phyloP scores from a whole-genome alignment of 73 alveolate genomes.

The Paramecium primaurelia region DNA sequence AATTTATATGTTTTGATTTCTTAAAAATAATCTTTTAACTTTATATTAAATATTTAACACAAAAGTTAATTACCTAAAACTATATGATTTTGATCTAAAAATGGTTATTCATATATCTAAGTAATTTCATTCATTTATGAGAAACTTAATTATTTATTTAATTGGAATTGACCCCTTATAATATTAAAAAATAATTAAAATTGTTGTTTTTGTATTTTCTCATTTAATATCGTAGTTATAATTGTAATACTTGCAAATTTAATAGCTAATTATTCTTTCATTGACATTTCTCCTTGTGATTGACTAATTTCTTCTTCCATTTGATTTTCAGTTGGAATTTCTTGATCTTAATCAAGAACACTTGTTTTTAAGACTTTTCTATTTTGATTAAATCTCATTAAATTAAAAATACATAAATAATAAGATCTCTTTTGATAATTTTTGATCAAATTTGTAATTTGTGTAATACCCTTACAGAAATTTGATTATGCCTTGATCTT shows the following conservation, averaged over 20 bases:
- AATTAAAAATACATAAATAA: not conserved
- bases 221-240: not conserved
- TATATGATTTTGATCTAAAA: not conserved
- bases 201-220: not conserved
- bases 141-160: not conserved
- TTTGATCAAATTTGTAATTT: not conserved
- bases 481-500: not conserved
- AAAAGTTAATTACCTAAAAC: not conserved
- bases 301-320: not conserved
- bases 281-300: not conserved
- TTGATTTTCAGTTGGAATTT: not conserved
- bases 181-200: not conserved
- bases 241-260: not conserved
- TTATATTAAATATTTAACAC: not conserved
- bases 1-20: not conserved
- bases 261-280: not conserved
- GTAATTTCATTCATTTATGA: not conserved
- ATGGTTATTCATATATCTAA: not conserved
- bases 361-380: not conserved
- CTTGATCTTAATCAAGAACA: not conserved
- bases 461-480: not conserved
- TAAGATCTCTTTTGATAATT: not conserved
- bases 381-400: not conserved
- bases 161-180: not conserved
- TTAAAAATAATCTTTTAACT: not conserved